phyloP scores from a whole-genome alignment of 1,284 basidiomycete species.

The Naganishia albida region DNA sequence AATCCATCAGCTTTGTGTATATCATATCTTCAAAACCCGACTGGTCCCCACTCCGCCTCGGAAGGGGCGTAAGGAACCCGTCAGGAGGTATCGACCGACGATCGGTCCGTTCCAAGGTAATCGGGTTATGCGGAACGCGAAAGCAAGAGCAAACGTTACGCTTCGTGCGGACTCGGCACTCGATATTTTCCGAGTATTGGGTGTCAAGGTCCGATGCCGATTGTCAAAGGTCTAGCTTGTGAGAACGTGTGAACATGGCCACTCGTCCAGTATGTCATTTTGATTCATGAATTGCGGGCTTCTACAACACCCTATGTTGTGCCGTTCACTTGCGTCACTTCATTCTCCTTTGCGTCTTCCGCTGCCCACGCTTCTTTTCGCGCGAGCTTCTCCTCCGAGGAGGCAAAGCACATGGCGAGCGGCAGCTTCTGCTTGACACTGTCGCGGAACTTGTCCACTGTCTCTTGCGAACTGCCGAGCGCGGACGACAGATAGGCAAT shows the following conservation, averaged over 20 bases:
- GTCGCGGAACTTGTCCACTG: constrained; percentile 14
- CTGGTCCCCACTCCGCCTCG: too few relatives aligned
- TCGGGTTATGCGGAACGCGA: too few relatives aligned
- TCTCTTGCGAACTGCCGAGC: constrained; percentile 13
- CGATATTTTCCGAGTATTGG: not conserved
- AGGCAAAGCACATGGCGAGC: constrained; percentile 29
- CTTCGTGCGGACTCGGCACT: too few relatives aligned
- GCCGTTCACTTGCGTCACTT: constrained; percentile 18
- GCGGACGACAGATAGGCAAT: constrained; percentile 5
- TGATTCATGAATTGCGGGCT: not conserved
- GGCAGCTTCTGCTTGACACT: constrained; percentile 17
- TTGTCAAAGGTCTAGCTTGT: not conserved
- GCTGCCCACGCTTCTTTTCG: constrained; percentile 29
- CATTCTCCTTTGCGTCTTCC: constrained; percentile 29
- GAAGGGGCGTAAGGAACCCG: too few relatives aligned
- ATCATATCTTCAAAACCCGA: too few relatives aligned
- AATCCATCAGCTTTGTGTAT: too few relatives aligned
- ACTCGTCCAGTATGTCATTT: constrained; percentile 1
- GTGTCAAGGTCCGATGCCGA: not conserved
- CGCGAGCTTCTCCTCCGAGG: constrained; percentile 15
- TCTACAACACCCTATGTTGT: too few relatives aligned
- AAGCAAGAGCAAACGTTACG: too few relatives aligned
- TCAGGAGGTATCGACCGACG: too few relatives aligned
- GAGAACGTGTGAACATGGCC: not conserved
- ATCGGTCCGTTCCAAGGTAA: too few relatives aligned